Conservation (phyloP, 192 early-diverging fungal genomes). For the Phlyctochytrium planicorne region DNA sequence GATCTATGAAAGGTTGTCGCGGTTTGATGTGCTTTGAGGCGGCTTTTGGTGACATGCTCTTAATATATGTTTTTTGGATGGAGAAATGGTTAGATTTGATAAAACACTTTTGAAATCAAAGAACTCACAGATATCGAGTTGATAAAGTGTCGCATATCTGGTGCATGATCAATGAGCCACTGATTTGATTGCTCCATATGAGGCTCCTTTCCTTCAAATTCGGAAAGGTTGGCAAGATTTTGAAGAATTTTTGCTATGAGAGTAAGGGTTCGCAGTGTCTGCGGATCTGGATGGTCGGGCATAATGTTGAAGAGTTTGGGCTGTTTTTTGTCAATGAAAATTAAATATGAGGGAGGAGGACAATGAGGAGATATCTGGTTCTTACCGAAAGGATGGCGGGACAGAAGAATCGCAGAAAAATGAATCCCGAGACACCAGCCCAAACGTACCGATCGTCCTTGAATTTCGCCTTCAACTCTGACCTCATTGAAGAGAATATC, state of each 20-base stretch:
- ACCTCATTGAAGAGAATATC: slow-evolving; percentile 20
- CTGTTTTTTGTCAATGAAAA: slow-evolving; percentile 15
- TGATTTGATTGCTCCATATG: slow-evolving; percentile 53
- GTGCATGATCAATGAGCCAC: slow-evolving; percentile 45
- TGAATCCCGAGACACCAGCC: slow-evolving; percentile 51
- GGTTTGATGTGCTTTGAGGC: background rate
- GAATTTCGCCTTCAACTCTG: slow-evolving; percentile 8
- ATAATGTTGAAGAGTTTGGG: slow-evolving; percentile 50
- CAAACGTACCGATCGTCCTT: slow-evolving; percentile 5
- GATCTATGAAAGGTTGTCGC: slow-evolving; percentile 14
- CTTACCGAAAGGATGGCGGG: slow-evolving; percentile 54
- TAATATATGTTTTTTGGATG: slow-evolving; percentile 7
- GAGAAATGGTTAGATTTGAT: background rate
- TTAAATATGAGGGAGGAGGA: too few species aligned
- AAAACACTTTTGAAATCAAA: background rate
- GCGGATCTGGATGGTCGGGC: slow-evolving; percentile 43
- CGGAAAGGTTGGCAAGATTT: slow-evolving; percentile 56
- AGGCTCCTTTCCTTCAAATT: slow-evolving; percentile 58
- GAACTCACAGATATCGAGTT: slow-evolving; percentile 41
- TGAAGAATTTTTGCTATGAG: slow-evolving; percentile 60
- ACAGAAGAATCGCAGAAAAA: slow-evolving; percentile 60
- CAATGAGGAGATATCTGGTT: background rate
- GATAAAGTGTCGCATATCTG: slow-evolving; percentile 53
- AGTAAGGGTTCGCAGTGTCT: slow-evolving; percentile 45
- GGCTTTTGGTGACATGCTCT: too few species aligned